phyloP scores from a whole-genome alignment of 1,284 basidiomycete species.

The Leccinum cinnamomeum region DNA sequence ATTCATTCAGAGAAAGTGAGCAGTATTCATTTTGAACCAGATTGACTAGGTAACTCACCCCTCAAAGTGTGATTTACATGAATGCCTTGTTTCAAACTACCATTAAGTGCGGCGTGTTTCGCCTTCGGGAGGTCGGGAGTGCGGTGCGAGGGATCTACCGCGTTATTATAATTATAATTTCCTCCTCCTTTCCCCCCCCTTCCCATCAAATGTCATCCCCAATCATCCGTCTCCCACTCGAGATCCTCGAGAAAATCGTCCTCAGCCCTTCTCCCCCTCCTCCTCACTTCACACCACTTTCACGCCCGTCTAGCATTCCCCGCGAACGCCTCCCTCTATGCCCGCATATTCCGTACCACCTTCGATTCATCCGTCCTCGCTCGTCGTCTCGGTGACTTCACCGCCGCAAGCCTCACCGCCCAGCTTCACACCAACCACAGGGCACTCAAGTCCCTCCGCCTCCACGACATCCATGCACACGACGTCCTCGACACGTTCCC shows the following conservation, averaged over 20 bases:
- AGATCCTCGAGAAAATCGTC: conserved; percentile 60
- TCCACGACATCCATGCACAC: conserved; percentile 39
- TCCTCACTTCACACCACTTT: too few species aligned
- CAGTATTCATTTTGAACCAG: conserved; percentile 14
- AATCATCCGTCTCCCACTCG: conserved; percentile 48
- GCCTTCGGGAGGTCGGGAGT: conserved; percentile 8
- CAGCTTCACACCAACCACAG: conserved; percentile 50
- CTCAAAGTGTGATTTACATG: conserved; percentile 56
- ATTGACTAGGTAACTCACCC: conserved; percentile 11
- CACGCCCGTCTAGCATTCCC: conserved; percentile 35
- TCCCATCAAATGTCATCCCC: conserved; percentile 16
- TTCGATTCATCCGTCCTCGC: conserved; percentile 51
- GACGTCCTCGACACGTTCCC: conserved; percentile 48
- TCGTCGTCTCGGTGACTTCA: conserved; percentile 50
- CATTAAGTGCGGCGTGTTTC: conserved; percentile 53
- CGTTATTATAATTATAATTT: conserved; percentile 13
- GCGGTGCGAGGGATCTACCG: conserved; percentile 13
- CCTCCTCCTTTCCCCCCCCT: not conserved
- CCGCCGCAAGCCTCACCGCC: conserved; percentile 37
- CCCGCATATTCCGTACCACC: conserved; percentile 54
- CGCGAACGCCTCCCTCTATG: conserved; percentile 51
- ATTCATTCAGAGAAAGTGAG: conserved; percentile 74
- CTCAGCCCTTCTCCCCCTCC: conserved; percentile 7
- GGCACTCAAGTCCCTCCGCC: conserved; percentile 44
- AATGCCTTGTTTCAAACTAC: conserved; percentile 60